phyloP scores from a whole-genome alignment of 805 yeast genomes.

The Tetrapisispora arboricola region DNA sequence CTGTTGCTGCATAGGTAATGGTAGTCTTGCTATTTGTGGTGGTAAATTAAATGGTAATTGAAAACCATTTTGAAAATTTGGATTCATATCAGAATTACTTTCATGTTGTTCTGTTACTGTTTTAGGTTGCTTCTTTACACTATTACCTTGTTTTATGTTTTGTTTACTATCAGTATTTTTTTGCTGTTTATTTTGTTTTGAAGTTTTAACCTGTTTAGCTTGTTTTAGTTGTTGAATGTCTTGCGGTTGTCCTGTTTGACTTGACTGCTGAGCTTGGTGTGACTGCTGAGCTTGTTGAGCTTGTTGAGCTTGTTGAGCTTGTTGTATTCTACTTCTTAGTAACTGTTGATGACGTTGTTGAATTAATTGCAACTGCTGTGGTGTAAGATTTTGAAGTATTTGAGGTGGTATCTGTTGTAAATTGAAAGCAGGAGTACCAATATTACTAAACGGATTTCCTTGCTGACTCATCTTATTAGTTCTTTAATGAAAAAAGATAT shows the following conservation, averaged over 20 bases:
- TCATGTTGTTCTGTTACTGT: not conserved
- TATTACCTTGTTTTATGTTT: slow-evolving; percentile 5
- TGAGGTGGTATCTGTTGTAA: slow-evolving; percentile 27
- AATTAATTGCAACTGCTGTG: slow-evolving; percentile 26
- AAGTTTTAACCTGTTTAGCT: slow-evolving; percentile 6
- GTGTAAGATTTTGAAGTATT: slow-evolving; percentile 24
- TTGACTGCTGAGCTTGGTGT: slow-evolving; percentile 6
- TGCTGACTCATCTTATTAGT: not conserved
- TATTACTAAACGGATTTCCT: slow-evolving; percentile 17
- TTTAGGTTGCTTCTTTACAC: slow-evolving; percentile 4
- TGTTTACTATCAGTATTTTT: slow-evolving; percentile 1
- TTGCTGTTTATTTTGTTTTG: slow-evolving; percentile 3
- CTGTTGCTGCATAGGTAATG: slow-evolving; percentile 25
- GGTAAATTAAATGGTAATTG: slow-evolving; percentile 19
- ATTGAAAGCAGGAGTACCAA: slow-evolving; percentile 28
- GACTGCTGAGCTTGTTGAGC: slow-evolving; percentile 7
- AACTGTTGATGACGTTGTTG: slow-evolving; percentile 29
- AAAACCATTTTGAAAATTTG: not conserved
- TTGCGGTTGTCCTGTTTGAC: slow-evolving; percentile 9
- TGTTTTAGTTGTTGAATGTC: slow-evolving; percentile 8
- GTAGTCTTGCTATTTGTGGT: slow-evolving; percentile 28
- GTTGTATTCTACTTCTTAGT: slow-evolving; percentile 22
- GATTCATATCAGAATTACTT: not conserved
- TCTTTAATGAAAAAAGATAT: no score
- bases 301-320: slow-evolving; percentile 14